A percentile compares a stretch with the other conserved stretches of the same genome.
Conservation (phyloP, 2,329 filamentous ascomycete genomes). For the Leptosphaerulina australis region DNA sequence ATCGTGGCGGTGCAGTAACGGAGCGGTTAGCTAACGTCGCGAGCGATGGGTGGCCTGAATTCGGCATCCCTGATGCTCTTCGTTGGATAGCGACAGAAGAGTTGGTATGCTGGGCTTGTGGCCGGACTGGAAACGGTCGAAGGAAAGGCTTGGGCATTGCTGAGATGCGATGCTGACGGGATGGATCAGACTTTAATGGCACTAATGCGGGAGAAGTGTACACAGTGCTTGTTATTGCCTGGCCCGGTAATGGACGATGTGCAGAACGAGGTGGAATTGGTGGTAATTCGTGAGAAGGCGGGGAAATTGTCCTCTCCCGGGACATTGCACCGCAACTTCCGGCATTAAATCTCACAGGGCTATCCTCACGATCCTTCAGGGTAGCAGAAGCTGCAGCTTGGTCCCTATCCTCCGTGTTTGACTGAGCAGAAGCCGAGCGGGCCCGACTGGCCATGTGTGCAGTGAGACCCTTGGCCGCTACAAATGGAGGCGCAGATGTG, state of each 20-base stretch:
- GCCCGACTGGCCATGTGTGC: conserved; percentile 14
- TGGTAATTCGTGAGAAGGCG: conserved; percentile 36
- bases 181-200: conserved; percentile 16
- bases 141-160: conserved; percentile 46
- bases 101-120: conserved; percentile 39
- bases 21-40: conserved; percentile 37
- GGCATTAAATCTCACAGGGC: conserved; percentile 31
- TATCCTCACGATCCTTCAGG: conserved; percentile 23
- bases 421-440: neutral
- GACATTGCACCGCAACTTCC: conserved; percentile 35
- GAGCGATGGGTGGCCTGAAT: conserved; percentile 30
- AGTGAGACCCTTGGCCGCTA: conserved; percentile 13
- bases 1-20: conserved; percentile 38
- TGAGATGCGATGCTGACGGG: conserved; percentile 35
- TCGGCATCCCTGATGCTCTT: conserved; percentile 37
- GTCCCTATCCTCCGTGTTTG: neutral
- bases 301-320: conserved; percentile 37
- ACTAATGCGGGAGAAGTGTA: conserved; percentile 13
- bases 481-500: neutral
- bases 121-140: conserved; percentile 45
- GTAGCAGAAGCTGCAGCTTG: neutral
- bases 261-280: conserved; percentile 31
- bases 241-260: conserved; percentile 37
- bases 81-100: conserved; percentile 35
- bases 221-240: conserved; percentile 11